These are phyloP conservation scores for Cercospora zeae-maydis DNA, from an alignment of 2,329 filamentous ascomycete genomes.

Conservation along the genomic window DNA sequence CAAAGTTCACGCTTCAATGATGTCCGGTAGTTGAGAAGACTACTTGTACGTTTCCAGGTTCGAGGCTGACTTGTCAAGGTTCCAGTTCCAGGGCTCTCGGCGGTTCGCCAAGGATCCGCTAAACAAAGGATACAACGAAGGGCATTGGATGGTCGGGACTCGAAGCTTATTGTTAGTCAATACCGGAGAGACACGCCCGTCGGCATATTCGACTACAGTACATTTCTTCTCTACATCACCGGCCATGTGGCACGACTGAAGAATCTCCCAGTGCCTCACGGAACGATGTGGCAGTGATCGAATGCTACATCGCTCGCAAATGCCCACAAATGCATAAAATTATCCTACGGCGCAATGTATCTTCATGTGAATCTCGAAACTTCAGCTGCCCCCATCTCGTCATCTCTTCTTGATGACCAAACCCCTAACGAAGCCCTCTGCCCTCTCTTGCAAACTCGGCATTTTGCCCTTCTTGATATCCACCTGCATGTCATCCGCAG, in stretches of 20 bases:
- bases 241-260: neutral
- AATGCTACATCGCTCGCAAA: neutral
- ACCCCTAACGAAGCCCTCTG: conserved; percentile 22
- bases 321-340: neutral
- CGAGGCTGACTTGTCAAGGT: neutral
- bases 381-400: neutral
- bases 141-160: neutral
- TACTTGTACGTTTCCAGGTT: neutral
- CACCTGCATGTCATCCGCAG: conserved; percentile 30
- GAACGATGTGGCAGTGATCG: neutral
- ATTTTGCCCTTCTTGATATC: conserved; percentile 22
- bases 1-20: neutral
- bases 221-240: neutral
- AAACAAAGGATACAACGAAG: neutral
- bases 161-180: conserved; percentile 4
- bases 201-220: neutral
- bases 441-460: conserved; percentile 19
- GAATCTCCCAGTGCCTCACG: neutral
- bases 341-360: neutral
- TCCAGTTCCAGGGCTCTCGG: neutral
- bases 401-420: conserved; percentile 16
- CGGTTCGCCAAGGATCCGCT: conserved; percentile 5
- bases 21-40: neutral
- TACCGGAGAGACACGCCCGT: conserved; percentile 1
- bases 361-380: neutral